phyloP scores from a whole-genome alignment of 805 yeast species.

The Myxozyma monticola region DNA sequence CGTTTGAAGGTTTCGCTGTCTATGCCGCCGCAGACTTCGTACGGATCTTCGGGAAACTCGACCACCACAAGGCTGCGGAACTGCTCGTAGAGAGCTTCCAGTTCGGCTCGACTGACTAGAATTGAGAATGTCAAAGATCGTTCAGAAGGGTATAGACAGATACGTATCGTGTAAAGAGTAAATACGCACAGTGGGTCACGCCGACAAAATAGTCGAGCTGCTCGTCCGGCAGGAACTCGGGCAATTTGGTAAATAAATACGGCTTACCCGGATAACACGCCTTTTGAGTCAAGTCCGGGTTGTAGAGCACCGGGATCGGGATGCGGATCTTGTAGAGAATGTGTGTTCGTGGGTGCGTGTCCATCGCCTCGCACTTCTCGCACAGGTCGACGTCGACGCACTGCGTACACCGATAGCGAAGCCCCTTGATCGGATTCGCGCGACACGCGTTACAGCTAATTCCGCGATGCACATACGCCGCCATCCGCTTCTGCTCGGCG shows the following conservation, averaged over 20 bases:
- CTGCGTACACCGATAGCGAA: constrained; percentile 52
- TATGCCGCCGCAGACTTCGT: constrained; percentile 12
- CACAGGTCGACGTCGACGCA: constrained; percentile 59
- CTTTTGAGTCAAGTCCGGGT: constrained; percentile 33
- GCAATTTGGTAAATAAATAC: constrained; percentile 13
- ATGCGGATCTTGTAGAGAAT: constrained; percentile 33
- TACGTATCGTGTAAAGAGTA: not conserved
- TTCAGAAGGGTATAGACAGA: not conserved
- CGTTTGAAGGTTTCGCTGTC: constrained; percentile 10
- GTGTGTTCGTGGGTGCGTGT: constrained; percentile 33
- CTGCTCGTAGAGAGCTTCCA: constrained; percentile 32
- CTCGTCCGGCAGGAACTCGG: constrained; percentile 1
- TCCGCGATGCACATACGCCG: constrained; percentile 37
- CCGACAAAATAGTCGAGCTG: not conserved
- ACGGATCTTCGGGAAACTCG: constrained; percentile 2
- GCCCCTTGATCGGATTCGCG: constrained; percentile 45
- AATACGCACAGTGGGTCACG: constrained; percentile 15
- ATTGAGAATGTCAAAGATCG: no score
- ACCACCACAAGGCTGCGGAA: constrained; percentile 12
- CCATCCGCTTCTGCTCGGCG: constrained; percentile 30
- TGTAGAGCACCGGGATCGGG: constrained; percentile 35
- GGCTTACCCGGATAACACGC: constrained; percentile 29
- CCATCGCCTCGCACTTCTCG: constrained; percentile 42
- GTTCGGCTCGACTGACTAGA: constrained; percentile 20
- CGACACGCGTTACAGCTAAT: constrained; percentile 38